Base-by-base conservation (phyloP, 768 basidiomycete species). In the Agrocybe pediades region DNA sequence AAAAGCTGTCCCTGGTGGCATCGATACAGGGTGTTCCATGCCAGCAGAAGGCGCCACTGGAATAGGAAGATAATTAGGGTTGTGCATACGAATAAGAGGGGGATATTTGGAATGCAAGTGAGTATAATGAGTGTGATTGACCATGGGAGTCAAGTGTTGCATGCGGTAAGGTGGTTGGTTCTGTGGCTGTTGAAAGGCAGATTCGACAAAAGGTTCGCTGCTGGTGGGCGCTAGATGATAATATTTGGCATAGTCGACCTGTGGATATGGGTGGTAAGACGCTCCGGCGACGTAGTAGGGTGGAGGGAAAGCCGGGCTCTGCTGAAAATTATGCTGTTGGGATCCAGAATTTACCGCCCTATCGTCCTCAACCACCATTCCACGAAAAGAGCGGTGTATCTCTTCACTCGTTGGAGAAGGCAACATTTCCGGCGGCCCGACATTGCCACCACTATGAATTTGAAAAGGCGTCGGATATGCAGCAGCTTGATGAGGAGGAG, bases 181-280 rank as follows among this genome's bases (percentile, higher is more conserved):
- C 15, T 44, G 55, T 17, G 23, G n/a, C n/a, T 27, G 19, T 16
- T 17, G 78, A 64, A 85, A 85, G 39, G 76, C 72, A 69, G 80
- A 85, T 49, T 86, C 84, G 55, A 72, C 65, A 59, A 79, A 83
- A 40, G 71, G 67, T 58, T 84, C 81, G 54, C 77, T 77, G 55
- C 81, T 71, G n/a, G n/a, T n/a, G 26, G 77, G 75, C 39, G 75
- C 77, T 43, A 73, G 66, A 68, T n/a, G n/a, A n/a, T 86, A 87
- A 64, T 86, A 88, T 8, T 76, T 71, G 21, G 79, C 73, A 65
- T 84, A 89, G 41, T 88, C 87, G 27, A 51, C 41, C 26, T 51
- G 48, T 47, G 51, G 56, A 61, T 80, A 87, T 39, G 71, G 65
- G 41, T 72, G 72, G 63, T 81, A 88, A 1, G 76, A 72, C 47